Evolutionary conservation across 345 rosid species (phyloP), one percentile per base, ranked within the genome.

Genomic region (Melastoma malabathricum): DNA sequence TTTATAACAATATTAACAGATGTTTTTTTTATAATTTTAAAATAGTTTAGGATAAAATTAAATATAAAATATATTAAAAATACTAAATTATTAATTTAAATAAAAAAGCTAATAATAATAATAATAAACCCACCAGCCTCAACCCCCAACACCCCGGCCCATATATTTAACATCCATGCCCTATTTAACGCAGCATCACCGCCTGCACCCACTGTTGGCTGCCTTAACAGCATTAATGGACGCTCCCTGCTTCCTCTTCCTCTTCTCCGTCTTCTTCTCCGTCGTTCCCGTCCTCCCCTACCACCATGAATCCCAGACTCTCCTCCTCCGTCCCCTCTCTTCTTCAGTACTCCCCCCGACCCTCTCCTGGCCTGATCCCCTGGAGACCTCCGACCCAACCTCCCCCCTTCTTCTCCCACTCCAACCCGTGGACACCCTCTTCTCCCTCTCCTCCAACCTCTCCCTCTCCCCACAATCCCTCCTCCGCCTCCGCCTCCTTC

Each of bases 381-480:
- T 17, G 10, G 31, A 29, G 73, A 54, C 69, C 77, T 15, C 74
- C 81, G 15, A 13, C 55, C n/a, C 64, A 63, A 57, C 68, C 55
- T 50, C 61, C 78, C 39, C 84, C 81, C 27, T 82, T 83, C 8
- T 18, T 14, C 17, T 50, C 18, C 41, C 22, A 18, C 46, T 92
- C 12, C 84, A 81, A 64, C 99, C 88, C 68, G n/a, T 92, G 6
- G 99, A 92, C 46, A 82, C 90, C 19, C 57, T 88, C 38, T 73
- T 83, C 59, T 45, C 60, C 41, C 64, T 76, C 58, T 47, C 29
- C 49, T 76, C 84, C 7, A 83, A 90, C 0, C 63, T 71, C 27
- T 61, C 78, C 10, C 94, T 38, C 49, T 76, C 84, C 8, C 86
- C 94, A 0, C 63, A 73, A 29, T 61, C 78, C 10, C 94, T 92